phyloP scores from a whole-genome alignment of 805 yeast species.

The Candida bentonensis region DNA sequence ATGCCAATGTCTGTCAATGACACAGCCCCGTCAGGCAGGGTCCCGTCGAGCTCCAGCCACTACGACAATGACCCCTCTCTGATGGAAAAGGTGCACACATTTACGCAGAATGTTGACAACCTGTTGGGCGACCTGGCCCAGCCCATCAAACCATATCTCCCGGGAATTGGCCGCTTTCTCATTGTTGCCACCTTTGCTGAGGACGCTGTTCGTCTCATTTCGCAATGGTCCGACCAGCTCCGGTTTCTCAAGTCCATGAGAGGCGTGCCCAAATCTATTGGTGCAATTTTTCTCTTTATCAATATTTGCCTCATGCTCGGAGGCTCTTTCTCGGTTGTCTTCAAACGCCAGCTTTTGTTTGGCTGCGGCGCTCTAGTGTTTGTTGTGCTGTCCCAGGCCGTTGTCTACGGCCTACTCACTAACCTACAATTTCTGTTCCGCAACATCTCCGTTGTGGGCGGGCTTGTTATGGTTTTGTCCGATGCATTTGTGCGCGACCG shows the following conservation, averaged over 20 bases:
- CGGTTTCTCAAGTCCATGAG: slow-evolving; percentile 70
- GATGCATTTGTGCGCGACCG: slow-evolving; percentile 73
- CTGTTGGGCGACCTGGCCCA: slow-evolving; percentile 19
- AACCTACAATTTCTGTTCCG: slow-evolving; percentile 74
- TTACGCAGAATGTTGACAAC: slow-evolving; percentile 19
- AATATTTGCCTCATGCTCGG: slow-evolving; percentile 58
- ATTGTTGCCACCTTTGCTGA: slow-evolving; percentile 91
- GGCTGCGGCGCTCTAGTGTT: slow-evolving; percentile 57
- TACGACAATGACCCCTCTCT: slow-evolving; percentile 2
- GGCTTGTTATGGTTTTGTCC: slow-evolving; percentile 71
- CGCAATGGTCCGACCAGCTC: slow-evolving; percentile 89
- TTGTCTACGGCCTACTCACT: slow-evolving; percentile 74
- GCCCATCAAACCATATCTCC: slow-evolving; percentile 37
- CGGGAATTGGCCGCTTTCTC: slow-evolving; percentile 75
- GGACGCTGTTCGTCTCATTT: slow-evolving; percentile 67
- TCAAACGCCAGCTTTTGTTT: slow-evolving; percentile 50
- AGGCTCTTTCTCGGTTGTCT: slow-evolving; percentile 59
- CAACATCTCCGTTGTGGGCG: slow-evolving; percentile 84
- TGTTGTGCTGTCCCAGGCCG: slow-evolving; percentile 70
- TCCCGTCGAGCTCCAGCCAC: neutral
- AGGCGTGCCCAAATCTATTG: slow-evolving; percentile 63
- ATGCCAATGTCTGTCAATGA: neutral
- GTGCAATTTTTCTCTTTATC: slow-evolving; percentile 48
- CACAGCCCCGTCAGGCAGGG: too few species aligned
- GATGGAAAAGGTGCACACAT: slow-evolving; percentile 8